Percentiles rank a stretch among this genome's conserved stretches.
Evolutionary conservation across 2,329 filamentous ascomycete genomes (phyloP).

Genomic region (Fonsecaea pedrosoi): DNA sequence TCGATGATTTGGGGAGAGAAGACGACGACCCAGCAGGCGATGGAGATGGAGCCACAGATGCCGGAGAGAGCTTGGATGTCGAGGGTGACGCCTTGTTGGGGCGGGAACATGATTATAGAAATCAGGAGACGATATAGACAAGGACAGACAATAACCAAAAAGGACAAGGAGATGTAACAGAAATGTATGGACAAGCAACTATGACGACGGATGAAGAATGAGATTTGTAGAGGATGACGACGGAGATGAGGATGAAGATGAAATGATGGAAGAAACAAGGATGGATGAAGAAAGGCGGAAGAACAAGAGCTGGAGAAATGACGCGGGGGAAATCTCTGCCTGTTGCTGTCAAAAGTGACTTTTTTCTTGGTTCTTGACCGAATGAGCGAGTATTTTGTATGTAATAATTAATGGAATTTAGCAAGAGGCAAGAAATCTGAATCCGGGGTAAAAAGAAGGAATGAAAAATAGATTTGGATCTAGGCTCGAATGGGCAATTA

Average conservation of each 20-base stretch:
- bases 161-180: neutral
- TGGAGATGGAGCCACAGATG: constrained; percentile 93
- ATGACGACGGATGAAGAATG: neutral
- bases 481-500: constrained; percentile 9
- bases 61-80: constrained; percentile 91
- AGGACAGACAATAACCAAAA: too few species aligned
- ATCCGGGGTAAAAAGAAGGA: too few species aligned
- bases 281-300: too few species aligned
- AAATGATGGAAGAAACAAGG: neutral
- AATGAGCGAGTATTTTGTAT: neutral
- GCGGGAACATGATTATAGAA: constrained; percentile 43
- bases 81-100: constrained; percentile 62
- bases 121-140: neutral
- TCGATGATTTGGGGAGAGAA: constrained; percentile 97
- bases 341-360: constrained; percentile 1
- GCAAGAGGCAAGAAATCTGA: too few species aligned
- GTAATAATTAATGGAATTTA: neutral
- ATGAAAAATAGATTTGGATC: neutral
- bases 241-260: neutral
- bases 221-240: neutral
- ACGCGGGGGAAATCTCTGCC: constrained; percentile 13
- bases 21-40: constrained; percentile 97
- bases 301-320: neutral
- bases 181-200: too few species aligned
- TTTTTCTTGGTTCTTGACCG: neutral